Percentiles rank a stretch among this genome's conserved stretches.
Evolutionary conservation across 177 flowering plant species (phyloP).

Genomic region (Tripterygium wilfordii): DNA sequence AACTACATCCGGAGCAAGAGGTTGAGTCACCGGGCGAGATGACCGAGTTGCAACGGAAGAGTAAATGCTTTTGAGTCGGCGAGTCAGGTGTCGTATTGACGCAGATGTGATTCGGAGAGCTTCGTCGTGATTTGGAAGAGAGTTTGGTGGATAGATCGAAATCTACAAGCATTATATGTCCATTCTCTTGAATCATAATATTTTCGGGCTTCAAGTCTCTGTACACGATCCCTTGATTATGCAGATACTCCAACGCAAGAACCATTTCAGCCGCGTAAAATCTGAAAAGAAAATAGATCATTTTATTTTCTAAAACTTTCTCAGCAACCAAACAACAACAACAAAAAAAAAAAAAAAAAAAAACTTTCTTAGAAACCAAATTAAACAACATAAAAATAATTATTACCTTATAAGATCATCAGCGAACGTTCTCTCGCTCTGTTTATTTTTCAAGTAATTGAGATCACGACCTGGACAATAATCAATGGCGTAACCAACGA

Average conservation of each 20-base stretch:
- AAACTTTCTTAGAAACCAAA: too few relatives aligned
- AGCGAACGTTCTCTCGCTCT: slow-evolving; percentile 81
- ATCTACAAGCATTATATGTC: slow-evolving; percentile 90
- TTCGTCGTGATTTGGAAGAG: slow-evolving; percentile 20
- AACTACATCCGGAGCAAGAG: too few relatives aligned
- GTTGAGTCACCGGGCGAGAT: slow-evolving; percentile 24
- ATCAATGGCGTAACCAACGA: slow-evolving; percentile 73
- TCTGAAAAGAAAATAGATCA: too few relatives aligned
- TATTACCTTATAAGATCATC: slow-evolving; percentile 75
- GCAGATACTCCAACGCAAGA: slow-evolving; percentile 77
- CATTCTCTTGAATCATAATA: slow-evolving; percentile 68
- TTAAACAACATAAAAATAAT: too few relatives aligned
- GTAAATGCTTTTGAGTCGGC: slow-evolving; percentile 13
- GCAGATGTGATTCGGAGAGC: neutral
- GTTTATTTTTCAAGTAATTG: slow-evolving; percentile 39
- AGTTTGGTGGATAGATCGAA: slow-evolving; percentile 79
- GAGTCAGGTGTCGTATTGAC: neutral
- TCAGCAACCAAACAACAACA: too few relatives aligned
- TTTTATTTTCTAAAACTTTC: neutral
- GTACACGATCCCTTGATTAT: slow-evolving; percentile 64
- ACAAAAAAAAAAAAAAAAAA: too few relatives aligned
- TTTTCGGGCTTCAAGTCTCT: slow-evolving; percentile 95
- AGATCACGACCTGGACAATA: slow-evolving; percentile 79
- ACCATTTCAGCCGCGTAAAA: slow-evolving; percentile 92
- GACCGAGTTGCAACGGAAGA: slow-evolving; percentile 21